These are phyloP conservation scores for Pyrus bretschneideri DNA, from an alignment of 306 rosid genomes.

Conservation along the genomic window DNA sequence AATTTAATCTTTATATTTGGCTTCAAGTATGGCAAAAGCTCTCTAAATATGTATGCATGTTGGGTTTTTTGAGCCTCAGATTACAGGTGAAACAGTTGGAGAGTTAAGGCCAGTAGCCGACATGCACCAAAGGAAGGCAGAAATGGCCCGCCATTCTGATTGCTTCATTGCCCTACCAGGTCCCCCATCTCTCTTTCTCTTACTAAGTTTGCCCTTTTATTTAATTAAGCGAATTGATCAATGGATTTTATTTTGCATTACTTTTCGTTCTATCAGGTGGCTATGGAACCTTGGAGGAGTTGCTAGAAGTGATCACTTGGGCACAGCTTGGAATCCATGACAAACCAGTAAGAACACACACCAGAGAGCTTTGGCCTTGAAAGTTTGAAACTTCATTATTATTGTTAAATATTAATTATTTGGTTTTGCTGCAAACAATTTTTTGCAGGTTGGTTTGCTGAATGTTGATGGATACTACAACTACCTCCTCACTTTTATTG, in stretches of 20 bases:
- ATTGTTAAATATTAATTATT: too few relatives aligned
- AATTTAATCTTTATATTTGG: not conserved
- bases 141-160: slow-evolving; percentile 67
- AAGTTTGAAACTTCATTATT: not conserved
- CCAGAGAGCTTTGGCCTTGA: not conserved
- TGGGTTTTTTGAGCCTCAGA: slow-evolving; percentile 15
- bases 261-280: slow-evolving; percentile 33
- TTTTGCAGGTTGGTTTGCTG: slow-evolving; percentile 44
- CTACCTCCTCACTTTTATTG: slow-evolving; percentile 44
- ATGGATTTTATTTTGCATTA: not conserved
- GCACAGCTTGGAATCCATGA: slow-evolving; percentile 61
- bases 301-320: slow-evolving; percentile 56
- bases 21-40: not conserved
- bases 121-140: slow-evolving; percentile 68
- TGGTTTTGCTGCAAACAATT: not conserved
- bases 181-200: slow-evolving; percentile 17
- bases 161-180: slow-evolving; percentile 59
- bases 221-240: not conserved
- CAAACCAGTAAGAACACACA: slow-evolving; percentile 39
- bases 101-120: slow-evolving; percentile 46
- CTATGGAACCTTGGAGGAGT: slow-evolving; percentile 53
- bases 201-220: not conserved
- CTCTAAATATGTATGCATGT: not conserved
- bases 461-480: slow-evolving; percentile 58
- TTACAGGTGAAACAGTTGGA: slow-evolving; percentile 56